Conservation (phyloP, 2,329 filamentous ascomycete species). For the Ascosphaera apis region DNA sequence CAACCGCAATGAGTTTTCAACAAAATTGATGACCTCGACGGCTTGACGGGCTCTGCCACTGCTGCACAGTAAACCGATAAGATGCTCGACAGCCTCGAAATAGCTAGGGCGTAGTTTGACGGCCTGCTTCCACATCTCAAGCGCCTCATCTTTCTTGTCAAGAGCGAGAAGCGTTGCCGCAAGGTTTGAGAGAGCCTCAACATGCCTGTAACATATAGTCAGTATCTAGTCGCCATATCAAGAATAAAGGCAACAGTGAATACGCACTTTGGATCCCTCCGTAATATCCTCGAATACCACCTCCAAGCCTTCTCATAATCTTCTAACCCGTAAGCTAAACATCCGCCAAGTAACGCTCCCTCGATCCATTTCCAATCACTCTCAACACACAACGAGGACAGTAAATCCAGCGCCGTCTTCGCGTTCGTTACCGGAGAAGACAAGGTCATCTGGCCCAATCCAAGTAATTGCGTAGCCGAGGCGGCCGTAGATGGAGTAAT, state of each 20-base stretch:
- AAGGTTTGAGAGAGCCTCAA: conserved; percentile 83
- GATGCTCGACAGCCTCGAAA: conserved; percentile 84
- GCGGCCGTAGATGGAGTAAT: not conserved
- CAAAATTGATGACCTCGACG: conserved; percentile 62
- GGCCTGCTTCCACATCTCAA: conserved; percentile 66
- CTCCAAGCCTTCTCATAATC: conserved; percentile 46
- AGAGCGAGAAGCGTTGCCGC: conserved; percentile 75
- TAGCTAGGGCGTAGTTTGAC: conserved; percentile 65
- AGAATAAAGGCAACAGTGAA: conserved; percentile 6
- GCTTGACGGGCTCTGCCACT: conserved; percentile 66
- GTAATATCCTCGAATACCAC: conserved; percentile 32
- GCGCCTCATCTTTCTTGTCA: conserved; percentile 59
- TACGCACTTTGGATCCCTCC: conserved; percentile 31
- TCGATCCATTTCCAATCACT: conserved; percentile 77
- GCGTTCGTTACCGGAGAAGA: conserved; percentile 32
- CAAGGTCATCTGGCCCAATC: conserved; percentile 5
- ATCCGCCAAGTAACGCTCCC: conserved; percentile 76
- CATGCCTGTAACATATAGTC: conserved; percentile 34
- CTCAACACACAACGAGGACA: conserved; percentile 54
- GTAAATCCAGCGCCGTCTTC: conserved; percentile 42
- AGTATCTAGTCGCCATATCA: conserved; percentile 3
- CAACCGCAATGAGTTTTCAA: conserved; percentile 50
- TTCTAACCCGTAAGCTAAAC: conserved; percentile 72
- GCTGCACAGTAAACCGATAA: conserved; percentile 66
- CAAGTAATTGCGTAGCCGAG: not conserved